These are phyloP conservation scores for Leptographium flavum DNA, from an alignment of 2,329 filamentous ascomycete species.

Conservation along the genomic window DNA sequence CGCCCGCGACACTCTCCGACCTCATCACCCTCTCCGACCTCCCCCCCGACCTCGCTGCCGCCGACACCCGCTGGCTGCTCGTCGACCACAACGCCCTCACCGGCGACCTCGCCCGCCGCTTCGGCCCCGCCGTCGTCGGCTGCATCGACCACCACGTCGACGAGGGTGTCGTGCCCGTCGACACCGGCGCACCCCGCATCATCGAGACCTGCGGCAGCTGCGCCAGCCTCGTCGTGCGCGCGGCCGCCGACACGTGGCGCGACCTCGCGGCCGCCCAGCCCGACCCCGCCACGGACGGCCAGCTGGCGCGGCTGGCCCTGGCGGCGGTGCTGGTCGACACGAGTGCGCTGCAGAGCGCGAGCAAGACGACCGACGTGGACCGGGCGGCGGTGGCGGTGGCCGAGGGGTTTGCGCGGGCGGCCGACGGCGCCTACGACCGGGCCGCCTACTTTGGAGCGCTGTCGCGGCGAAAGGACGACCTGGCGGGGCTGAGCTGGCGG, in stretches of 20 bases:
- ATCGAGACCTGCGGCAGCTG: slow-evolving; percentile 60
- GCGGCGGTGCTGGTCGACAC: slow-evolving; percentile 65
- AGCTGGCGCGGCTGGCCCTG: slow-evolving; percentile 50
- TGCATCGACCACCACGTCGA: slow-evolving; percentile 73
- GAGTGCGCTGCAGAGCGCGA: slow-evolving; percentile 42
- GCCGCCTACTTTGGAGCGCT: slow-evolving; percentile 44
- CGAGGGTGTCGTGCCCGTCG: slow-evolving; percentile 37
- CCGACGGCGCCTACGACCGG: slow-evolving; percentile 30
- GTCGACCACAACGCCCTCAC: slow-evolving; percentile 70
- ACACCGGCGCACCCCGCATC: slow-evolving; percentile 33
- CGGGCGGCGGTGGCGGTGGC: slow-evolving; percentile 41
- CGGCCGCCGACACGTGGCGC: slow-evolving; percentile 45
- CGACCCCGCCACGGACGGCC: slow-evolving; percentile 18
- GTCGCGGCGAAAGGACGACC: slow-evolving; percentile 50
- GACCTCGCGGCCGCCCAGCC: slow-evolving; percentile 24
- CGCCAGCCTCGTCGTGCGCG: slow-evolving; percentile 51
- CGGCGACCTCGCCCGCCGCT: slow-evolving; percentile 35
- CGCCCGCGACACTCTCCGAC: slow-evolving; percentile 41
- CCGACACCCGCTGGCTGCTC: slow-evolving; percentile 53
- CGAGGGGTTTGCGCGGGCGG: slow-evolving; percentile 26
- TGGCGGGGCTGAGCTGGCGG: slow-evolving; percentile 42
- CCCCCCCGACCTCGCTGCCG: slow-evolving; percentile 28
- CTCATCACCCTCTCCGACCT: slow-evolving; percentile 48
- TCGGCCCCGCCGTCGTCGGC: slow-evolving; percentile 36
- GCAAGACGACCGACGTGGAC: slow-evolving; percentile 54